Evolutionary conservation across 345 rosid genomes (phyloP).

Genomic region (Dimocarpus longan): DNA sequence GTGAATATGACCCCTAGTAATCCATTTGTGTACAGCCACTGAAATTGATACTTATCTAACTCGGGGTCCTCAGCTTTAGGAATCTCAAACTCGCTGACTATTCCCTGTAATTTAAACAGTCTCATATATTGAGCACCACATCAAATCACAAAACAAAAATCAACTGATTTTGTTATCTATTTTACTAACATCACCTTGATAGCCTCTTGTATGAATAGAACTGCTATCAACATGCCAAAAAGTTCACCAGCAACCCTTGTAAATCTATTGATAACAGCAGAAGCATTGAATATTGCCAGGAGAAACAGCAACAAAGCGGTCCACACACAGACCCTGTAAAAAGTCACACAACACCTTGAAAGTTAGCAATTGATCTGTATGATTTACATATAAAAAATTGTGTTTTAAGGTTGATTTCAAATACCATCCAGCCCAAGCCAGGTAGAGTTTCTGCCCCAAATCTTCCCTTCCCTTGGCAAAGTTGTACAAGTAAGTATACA

Average conservation of each 20-base stretch:
- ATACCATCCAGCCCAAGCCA: slow-evolving; percentile 93
- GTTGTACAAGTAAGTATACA: slow-evolving; percentile 72
- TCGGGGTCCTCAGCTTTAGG: slow-evolving; percentile 49
- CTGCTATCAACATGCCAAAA: slow-evolving; percentile 81
- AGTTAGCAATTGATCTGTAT: background rate
- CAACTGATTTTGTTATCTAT: background rate
- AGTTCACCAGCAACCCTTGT: slow-evolving; percentile 85
- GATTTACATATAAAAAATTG: background rate
- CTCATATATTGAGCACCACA: background rate
- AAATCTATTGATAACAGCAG: slow-evolving; percentile 68
- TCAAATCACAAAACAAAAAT: background rate
- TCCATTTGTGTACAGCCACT: slow-evolving; percentile 79
- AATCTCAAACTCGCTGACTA: slow-evolving; percentile 60
- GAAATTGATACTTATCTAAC: slow-evolving; percentile 50
- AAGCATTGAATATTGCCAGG: slow-evolving; percentile 63
- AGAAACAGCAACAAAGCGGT: slow-evolving; percentile 73
- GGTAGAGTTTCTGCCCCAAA: slow-evolving; percentile 64
- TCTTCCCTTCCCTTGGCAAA: slow-evolving; percentile 66
- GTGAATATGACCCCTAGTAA: slow-evolving; percentile 72
- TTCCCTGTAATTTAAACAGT: slow-evolving; percentile 48
- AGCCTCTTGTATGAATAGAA: slow-evolving; percentile 85
- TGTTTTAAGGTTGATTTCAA: background rate
- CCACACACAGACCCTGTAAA: slow-evolving; percentile 88
- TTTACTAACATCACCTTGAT: slow-evolving; percentile 46
- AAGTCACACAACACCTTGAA: background rate